Percentiles rank a stretch among this genome's conserved stretches.
Conservation (phyloP, 768 basidiomycete genomes). For the Suillus spraguei region DNA sequence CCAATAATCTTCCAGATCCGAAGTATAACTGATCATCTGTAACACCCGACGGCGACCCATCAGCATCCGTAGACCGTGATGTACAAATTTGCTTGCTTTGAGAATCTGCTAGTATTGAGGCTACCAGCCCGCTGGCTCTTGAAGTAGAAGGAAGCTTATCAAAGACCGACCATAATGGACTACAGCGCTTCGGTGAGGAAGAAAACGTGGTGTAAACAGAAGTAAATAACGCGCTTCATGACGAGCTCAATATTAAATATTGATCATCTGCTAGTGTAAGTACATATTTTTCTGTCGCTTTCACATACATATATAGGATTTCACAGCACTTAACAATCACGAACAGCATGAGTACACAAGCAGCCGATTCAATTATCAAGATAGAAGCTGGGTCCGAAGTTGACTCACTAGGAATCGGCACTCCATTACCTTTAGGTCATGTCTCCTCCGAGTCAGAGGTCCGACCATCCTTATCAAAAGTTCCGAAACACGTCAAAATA, state of each 20-base stretch:
- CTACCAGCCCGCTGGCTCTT: not conserved
- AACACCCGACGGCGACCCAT: not conserved
- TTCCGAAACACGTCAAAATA: constrained; percentile 18
- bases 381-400: not conserved
- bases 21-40: not conserved
- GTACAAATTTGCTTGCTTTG: not conserved
- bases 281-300: not conserved
- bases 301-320: not conserved
- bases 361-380: no score
- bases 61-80: not conserved
- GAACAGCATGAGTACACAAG: not conserved
- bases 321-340: not conserved
- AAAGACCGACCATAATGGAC: no score
- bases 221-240: constrained; percentile 8
- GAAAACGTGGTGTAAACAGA: not conserved
- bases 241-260: not conserved
- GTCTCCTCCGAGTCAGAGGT: not conserved
- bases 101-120: not conserved
- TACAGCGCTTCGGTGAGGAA: no score
- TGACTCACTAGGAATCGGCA: not conserved
- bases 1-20: not conserved
- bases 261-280: not conserved
- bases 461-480: not conserved
- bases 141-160: not conserved
- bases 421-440: not conserved